Evolutionary conservation across 495 filamentous ascomycete species (phyloP), one percentile per base, ranked within the genome.

Genomic region (Hypoxylon crocopeplum): DNA sequence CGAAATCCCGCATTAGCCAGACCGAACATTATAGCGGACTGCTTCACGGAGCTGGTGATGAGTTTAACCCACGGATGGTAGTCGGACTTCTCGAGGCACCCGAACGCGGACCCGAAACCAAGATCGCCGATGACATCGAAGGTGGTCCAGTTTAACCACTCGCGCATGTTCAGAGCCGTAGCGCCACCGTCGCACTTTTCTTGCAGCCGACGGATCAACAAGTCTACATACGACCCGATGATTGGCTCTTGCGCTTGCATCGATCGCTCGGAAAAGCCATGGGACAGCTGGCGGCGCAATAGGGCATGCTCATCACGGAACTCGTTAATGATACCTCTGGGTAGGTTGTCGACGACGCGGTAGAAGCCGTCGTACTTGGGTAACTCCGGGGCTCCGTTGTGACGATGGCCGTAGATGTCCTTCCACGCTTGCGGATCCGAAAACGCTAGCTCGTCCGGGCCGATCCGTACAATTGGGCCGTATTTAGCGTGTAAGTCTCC

Each of bases 91-190:
- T 78, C 66, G 5, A 84, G 62, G 34, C 79, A 78, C 22, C 68
- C 70, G 52, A 85, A 85, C 5, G 75, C 67, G 39, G 82, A 75
- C 8, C 78, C 79, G 55, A 83, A 80, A 13, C 73, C 71, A 5
- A 84, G 64, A 38, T 85, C 81, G 1, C 80, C 80, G 33, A 80
- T 80, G 6, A 82, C 66, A 29, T 83, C 82, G 37, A 84, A 84
- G 1, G 79, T 79, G 0, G 73, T 76, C 55, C 66, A 82, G 33
- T 78, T 82, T 19, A 75, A 72, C 81, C 79, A 82, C 32, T 72
- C 61, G 0, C 57, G 59, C 21, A 83, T 69, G 48, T 76, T 69
- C 0, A 79, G 51, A 4, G 66, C 2, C 24, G 16, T 24, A 13
- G 32, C 20, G 56, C 61, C 67, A 21, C 56, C 45, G 5, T 48